Conservation (phyloP, 2,329 filamentous ascomycete species). For the Malbranchea cinnamomea region DNA sequence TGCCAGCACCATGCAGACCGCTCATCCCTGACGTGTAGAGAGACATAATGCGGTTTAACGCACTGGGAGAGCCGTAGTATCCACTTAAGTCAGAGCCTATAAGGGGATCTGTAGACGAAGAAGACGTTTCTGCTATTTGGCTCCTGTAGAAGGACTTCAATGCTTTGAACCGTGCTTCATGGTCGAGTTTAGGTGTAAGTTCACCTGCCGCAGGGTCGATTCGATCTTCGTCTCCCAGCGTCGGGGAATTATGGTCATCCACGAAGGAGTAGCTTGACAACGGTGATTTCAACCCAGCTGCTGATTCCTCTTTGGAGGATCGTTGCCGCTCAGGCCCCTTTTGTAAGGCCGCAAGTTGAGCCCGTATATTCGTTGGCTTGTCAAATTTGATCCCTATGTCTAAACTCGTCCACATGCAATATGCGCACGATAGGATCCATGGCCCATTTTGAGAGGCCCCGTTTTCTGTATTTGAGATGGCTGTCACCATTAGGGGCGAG, state of each 20-base stretch:
- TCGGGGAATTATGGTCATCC: slow-evolving; percentile 17
- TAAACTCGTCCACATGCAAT: slow-evolving; percentile 83
- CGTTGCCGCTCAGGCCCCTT: slow-evolving; percentile 26
- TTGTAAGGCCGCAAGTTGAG: slow-evolving; percentile 59
- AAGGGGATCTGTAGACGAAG: slow-evolving; percentile 36
- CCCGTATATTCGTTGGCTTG: slow-evolving; percentile 71
- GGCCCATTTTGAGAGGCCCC: slow-evolving; percentile 36
- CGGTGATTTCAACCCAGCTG: slow-evolving; percentile 19
- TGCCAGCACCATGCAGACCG: slow-evolving; percentile 35
- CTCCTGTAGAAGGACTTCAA: slow-evolving; percentile 68
- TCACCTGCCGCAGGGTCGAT: slow-evolving; percentile 20
- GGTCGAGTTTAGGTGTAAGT: slow-evolving; percentile 31
- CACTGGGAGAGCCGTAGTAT: slow-evolving; percentile 58
- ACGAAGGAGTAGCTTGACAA: slow-evolving; percentile 22
- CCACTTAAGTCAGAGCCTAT: slow-evolving; percentile 30
- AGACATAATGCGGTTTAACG: slow-evolving; percentile 78
- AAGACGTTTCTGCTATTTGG: slow-evolving; percentile 52
- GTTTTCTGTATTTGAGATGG: slow-evolving; percentile 43
- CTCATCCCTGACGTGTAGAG: slow-evolving; percentile 56
- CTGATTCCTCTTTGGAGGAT: slow-evolving; percentile 24
- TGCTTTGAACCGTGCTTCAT: slow-evolving; percentile 55
- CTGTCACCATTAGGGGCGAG: slow-evolving; percentile 60
- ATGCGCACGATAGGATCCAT: slow-evolving; percentile 71
- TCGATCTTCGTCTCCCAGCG: slow-evolving; percentile 18
- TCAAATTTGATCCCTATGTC: slow-evolving; percentile 87